Evolutionary conservation across 495 filamentous ascomycete genomes (phyloP).

Genomic region (Penicillium dipodomyicola): DNA sequence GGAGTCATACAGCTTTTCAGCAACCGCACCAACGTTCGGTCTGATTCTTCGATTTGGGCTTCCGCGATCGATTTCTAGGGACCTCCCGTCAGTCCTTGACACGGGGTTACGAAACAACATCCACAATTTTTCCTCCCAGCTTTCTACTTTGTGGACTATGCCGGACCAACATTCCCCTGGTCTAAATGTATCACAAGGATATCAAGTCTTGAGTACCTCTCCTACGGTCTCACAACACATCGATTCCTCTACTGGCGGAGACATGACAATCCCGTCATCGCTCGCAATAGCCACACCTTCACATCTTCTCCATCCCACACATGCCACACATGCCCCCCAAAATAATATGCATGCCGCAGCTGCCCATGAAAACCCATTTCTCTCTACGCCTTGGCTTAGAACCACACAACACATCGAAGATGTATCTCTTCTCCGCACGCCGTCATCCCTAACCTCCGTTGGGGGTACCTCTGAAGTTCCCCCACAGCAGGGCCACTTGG

Average conservation of each 20-base stretch:
- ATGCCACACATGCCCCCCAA: constrained; percentile 2
- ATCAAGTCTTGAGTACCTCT: constrained; percentile 8
- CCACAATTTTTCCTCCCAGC: constrained; percentile 33
- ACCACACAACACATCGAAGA: constrained; percentile 32
- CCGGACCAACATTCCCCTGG: constrained; percentile 12
- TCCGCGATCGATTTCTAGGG: constrained; percentile 12
- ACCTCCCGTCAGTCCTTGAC: constrained; percentile 28
- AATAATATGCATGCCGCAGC: constrained; percentile 1
- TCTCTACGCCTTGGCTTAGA: constrained; percentile 36
- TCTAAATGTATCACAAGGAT: constrained; percentile 4
- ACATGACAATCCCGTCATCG: constrained; percentile 5
- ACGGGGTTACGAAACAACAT: constrained; percentile 32
- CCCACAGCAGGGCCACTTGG: constrained; percentile 23
- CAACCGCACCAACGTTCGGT: constrained; percentile 39
- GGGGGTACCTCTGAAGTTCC: constrained; percentile 25
- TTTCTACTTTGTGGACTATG: constrained; percentile 34
- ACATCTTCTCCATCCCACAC: constrained; percentile 11
- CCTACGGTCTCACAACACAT: constrained; percentile 16
- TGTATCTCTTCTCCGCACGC: constrained; percentile 31
- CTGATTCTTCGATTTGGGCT: constrained; percentile 33
- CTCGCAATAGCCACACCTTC: constrained; percentile 10
- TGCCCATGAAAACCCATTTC: constrained; percentile 23
- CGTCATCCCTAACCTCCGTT: constrained; percentile 34
- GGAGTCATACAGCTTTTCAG: constrained; percentile 40
- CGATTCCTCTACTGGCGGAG: constrained; percentile 10